Base-by-base conservation (phyloP, 129 eudicot genomes). In the Artemisia annua region DNA sequence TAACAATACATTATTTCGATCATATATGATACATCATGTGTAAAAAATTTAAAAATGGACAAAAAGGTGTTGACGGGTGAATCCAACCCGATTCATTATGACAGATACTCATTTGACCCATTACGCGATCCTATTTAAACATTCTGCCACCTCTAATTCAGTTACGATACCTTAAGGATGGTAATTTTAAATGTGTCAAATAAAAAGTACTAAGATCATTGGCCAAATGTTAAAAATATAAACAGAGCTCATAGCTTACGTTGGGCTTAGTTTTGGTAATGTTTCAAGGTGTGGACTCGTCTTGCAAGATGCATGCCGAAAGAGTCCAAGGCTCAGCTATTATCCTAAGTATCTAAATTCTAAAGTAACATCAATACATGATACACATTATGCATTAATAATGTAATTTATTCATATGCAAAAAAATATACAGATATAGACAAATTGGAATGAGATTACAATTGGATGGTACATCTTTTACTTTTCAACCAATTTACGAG, bases 401-500 rank as follows among this genome's bases (percentile, higher is more conserved):
- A 64, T 63, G 78, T 78, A 71, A 65, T 65, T 64, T 78, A 70
- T 69, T 50, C 46, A 75, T 74, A 75, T 68, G 69, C 54, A 75
- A 52, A 51, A 68, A 1, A 15, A 55, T 1, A 52, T 24, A 35
- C 16, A 70, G 61, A 13, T 16, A 73, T 26, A 30, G 63, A 28
- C 69, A 53, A 61, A 28, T 51, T 39, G 68, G 59, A 48, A 32
- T 58, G 50, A 2, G 32, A 16, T 55, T 73, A 67, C 46, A 72
- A 67, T 48, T 56, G 73, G 63, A 65, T 64, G 67, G 44, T 7
- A 18, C 78, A 46, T 54, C 13, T 48, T 20, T 60, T 75, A 91
- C 77, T 90, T 82, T 11, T 73, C 73, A 62, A 94, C 24, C 80
- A 95, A 50, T 4, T 79, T 71, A 26, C 96, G 88, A 13, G 99